A percentile compares a stretch with the other conserved stretches of the same genome.
Evolutionary conservation across 306 rosid genomes (phyloP).

Genomic region (Delonix regia): DNA sequence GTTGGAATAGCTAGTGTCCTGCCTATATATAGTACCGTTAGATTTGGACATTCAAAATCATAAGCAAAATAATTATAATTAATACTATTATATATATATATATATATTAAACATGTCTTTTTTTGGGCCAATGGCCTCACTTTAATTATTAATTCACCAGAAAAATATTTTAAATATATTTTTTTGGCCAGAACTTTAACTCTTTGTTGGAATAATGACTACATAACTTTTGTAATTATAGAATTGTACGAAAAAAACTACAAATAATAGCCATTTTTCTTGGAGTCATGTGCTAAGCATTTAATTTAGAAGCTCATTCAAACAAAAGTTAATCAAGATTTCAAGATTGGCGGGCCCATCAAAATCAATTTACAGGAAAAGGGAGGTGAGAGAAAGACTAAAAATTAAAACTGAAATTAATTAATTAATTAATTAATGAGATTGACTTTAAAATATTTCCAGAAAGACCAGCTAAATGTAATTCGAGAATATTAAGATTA

Average conservation of each 20-base stretch:
- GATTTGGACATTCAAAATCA: too few relatives aligned
- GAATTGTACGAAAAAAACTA: neutral
- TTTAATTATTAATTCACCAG: neutral
- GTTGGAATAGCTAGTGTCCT: too few relatives aligned
- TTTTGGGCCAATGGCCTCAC: too few relatives aligned
- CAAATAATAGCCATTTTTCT: neutral
- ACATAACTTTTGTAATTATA: neutral
- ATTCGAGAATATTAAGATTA: constrained; percentile 35
- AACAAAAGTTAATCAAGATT: neutral
- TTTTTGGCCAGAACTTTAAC: too few relatives aligned
- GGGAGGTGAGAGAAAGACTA: constrained; percentile 20
- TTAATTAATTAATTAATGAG: neutral
- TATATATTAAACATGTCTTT: too few relatives aligned
- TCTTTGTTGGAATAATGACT: neutral
- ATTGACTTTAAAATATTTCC: neutral
- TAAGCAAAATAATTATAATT: too few relatives aligned
- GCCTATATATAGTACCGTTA: too few relatives aligned
- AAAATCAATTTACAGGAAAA: constrained; percentile 32
- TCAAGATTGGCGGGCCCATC: constrained; percentile 16
- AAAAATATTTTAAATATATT: neutral
- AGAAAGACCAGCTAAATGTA: neutral
- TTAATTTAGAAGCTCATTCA: neutral
- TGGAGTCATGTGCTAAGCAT: neutral
- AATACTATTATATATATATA: too few relatives aligned
- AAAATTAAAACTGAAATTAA: too few relatives aligned